Percentiles rank a stretch among this genome's conserved stretches.
These are phyloP conservation scores for Calonectria hawksworthii DNA, from an alignment of 2,329 filamentous ascomycete species.

Conservation along the genomic window DNA sequence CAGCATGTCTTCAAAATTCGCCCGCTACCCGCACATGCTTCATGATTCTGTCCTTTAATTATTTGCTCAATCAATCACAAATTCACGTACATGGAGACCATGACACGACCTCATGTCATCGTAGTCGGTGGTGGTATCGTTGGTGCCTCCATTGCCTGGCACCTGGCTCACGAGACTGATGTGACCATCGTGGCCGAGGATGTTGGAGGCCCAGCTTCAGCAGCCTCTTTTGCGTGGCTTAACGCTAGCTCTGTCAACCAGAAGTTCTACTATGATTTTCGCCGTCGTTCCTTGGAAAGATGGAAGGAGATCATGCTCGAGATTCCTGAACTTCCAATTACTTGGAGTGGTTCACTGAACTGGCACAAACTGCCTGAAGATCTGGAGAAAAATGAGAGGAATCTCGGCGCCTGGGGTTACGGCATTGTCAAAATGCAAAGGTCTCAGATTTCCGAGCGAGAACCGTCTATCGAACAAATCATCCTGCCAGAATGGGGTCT, in stretches of 20 bases:
- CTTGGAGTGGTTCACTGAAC: conserved; percentile 35
- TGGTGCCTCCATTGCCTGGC: conserved; percentile 36
- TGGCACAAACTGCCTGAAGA: conserved; percentile 26
- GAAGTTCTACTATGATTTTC: conserved; percentile 30
- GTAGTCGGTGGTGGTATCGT: conserved; percentile 34
- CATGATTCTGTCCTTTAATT: not conserved
- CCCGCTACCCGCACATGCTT: not conserved
- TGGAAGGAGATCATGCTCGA: conserved; percentile 29
- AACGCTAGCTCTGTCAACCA: conserved; percentile 31
- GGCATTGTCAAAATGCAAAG: not conserved
- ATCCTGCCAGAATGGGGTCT: conserved; percentile 23
- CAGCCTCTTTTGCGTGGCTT: conserved; percentile 35
- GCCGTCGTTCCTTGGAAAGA: conserved; percentile 27
- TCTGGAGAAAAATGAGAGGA: not conserved
- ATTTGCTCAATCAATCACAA: not conserved
- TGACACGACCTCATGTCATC: conserved; percentile 18
- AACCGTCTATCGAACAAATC: not conserved
- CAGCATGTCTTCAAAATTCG: not conserved
- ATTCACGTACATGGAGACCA: not conserved
- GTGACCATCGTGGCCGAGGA: conserved; percentile 35
- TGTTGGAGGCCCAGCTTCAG: conserved; percentile 25
- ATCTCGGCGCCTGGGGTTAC: conserved; percentile 28
- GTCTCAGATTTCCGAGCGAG: not conserved
- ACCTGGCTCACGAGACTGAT: conserved; percentile 18
- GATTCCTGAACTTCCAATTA: conserved; percentile 22